Percentiles rank a stretch among this genome's conserved stretches.
Evolutionary conservation across 768 basidiomycete species (phyloP).

Genomic region (Serendipita sp.): DNA sequence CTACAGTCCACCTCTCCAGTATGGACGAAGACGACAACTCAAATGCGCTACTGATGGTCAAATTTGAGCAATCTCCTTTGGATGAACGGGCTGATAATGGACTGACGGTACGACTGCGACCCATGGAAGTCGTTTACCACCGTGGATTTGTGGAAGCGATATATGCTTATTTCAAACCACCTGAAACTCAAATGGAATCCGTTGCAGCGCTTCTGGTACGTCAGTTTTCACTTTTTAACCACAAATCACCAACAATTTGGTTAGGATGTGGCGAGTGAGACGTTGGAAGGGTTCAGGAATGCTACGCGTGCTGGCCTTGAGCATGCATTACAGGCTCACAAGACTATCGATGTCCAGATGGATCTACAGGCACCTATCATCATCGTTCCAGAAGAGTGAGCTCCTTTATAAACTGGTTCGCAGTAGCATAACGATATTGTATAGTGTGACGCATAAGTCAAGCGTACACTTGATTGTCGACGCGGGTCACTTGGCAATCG

Average conservation of each 20-base stretch:
- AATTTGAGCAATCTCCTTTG: conserved; percentile 82
- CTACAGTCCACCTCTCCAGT: conserved; percentile 8
- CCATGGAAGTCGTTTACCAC: conserved; percentile 96
- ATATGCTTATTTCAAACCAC: conserved; percentile 82
- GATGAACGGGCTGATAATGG: conserved; percentile 86
- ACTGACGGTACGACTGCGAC: conserved; percentile 74
- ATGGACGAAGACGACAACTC: conserved; percentile 25
- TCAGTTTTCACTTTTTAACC: conserved; percentile 9
- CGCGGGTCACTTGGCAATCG: conserved; percentile 90
- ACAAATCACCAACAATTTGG: not conserved
- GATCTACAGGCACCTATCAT: conserved; percentile 96
- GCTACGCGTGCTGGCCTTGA: conserved; percentile 91
- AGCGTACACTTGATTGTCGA: conserved; percentile 85
- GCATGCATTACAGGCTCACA: conserved; percentile 82
- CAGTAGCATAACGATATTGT: conserved; percentile 6
- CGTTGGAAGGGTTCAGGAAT: conserved; percentile 80
- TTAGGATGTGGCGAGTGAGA: conserved; percentile 81
- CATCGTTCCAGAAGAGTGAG: conserved; percentile 86
- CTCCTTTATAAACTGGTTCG: not conserved
- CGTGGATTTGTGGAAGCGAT: conserved; percentile 85
- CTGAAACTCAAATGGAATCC: conserved; percentile 86
- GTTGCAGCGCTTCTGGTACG: conserved; percentile 80
- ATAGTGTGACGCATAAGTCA: conserved; percentile 54
- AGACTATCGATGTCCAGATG: conserved; percentile 90
- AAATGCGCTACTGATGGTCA: conserved; percentile 67